Conservation (phyloP, 2,329 filamentous ascomycete genomes). For the Bipolaris gigantea region DNA sequence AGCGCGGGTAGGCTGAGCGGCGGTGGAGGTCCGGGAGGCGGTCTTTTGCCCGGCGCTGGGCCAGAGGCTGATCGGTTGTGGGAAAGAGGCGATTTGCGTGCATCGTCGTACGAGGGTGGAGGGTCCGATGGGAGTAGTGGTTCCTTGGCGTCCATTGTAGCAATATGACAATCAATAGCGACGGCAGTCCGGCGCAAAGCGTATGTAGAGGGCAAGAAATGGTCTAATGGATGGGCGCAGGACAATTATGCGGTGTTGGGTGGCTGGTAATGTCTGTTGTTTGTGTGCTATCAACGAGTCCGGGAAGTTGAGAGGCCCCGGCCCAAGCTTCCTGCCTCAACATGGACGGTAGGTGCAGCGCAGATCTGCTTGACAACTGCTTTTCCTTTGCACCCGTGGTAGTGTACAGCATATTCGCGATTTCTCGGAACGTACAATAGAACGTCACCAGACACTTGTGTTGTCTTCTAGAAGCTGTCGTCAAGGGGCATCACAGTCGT, state of each 20-base stretch:
- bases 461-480: neutral
- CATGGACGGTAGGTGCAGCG: neutral
- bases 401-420: neutral
- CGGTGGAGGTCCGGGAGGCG: constrained; percentile 51
- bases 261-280: constrained; percentile 1
- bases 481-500: neutral
- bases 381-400: neutral
- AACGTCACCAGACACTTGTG: neutral
- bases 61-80: constrained; percentile 23
- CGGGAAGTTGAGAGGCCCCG: constrained; percentile 1
- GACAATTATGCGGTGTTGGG: neutral
- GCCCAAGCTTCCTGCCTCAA: constrained; percentile 9
- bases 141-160: constrained; percentile 14
- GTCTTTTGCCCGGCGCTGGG: constrained; percentile 17
- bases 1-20: constrained; percentile 81
- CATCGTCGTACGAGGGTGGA: constrained; percentile 49
- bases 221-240: neutral
- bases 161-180: neutral
- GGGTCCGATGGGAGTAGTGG: constrained; percentile 42
- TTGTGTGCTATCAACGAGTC: neutral
- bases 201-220: neutral
- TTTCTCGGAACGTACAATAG: neutral
- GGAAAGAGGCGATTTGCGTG: constrained; percentile 26
- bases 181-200: neutral
- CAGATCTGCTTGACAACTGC: neutral